Base-by-base conservation (phyloP, 257 asterid species). In the Fraxinus excelsior region DNA sequence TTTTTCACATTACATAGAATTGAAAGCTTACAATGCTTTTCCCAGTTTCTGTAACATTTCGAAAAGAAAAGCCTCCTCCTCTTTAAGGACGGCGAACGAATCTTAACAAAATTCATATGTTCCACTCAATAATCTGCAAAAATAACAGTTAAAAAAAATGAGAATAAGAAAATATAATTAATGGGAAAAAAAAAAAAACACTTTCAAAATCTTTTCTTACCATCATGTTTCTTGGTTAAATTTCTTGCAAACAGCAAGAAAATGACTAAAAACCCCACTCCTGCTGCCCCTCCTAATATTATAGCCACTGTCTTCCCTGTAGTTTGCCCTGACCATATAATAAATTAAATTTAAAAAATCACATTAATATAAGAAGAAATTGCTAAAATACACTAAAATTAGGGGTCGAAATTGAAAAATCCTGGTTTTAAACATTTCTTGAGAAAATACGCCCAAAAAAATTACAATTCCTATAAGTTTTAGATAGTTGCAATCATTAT, bases 271-370 rank as follows among this genome's bases (percentile, higher is more conserved):
- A 96, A 90, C 40, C 96, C 98, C 72, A 96, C 97, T 34, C 97
- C 97, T 23, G 97, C 99, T 66, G 98, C 99, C 82, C 99, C 99
- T 90, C 99, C 99, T 70, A 93, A 65, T 84, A 96, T 94, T 56
- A 96, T 90, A 53, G 99, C 99, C 88, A 94, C 96, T 0, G 98
- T 96, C 75, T 93, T 96, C 53, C 97, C 97, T 58, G 93, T 87
- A 80, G 80, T 89, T 78, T 92, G 90, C 79, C 94, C 95, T 82
- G 96, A 71, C 73, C 98, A 97, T 88, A 80, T 70, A 67, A 74
- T 19, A 53, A 19, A 76, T 83, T 80, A 84, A 75, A 76, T 49
- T 74, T 76, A 85, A 82, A 73, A 71, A 58, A 7, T 21, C 3
- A 8, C 13, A 58, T 7, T 58, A 58, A 58, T 23, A 58, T 21